Base-by-base conservation (phyloP, 2,329 filamentous ascomycete species). In the Davidsoniella australis region DNA sequence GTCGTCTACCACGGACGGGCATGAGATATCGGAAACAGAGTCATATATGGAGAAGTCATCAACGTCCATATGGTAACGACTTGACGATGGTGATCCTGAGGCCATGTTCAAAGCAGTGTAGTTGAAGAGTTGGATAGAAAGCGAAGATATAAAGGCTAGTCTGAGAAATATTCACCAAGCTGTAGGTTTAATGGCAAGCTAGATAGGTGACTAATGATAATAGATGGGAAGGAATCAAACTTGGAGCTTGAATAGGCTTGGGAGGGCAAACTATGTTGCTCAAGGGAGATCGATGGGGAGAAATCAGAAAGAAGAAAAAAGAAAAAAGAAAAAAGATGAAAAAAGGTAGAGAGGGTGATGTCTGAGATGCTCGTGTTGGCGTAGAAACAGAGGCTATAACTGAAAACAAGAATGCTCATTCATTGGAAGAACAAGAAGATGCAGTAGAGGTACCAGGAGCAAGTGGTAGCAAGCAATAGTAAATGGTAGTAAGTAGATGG, bases 21-120 rank as follows among this genome's bases (percentile, higher is more conserved):
- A 36, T 26, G 46, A 48, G 45, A 40, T 17, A 17, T 44, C 29
- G 44, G 24, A 36, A 24, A 5, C 33, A 23, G 39, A 44, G 45
- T 45, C 45, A 16, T 37, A 51, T n/a, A 40, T 23, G 26, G 49
- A 40, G 18, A 64, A 47, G 64, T n/a, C 41, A 8, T 40, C 41
- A 6, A 64, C 46, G 64, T 48, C 41, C 33, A 23, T 36, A 40
- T 48, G 24, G 23, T 26, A 45, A 20, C 14, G 42, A 7, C 18
- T 37, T 14, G 41, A 33, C 4, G 26, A 24, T 37, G 37, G 26
- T 45, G 41, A 39, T 24, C 41, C 41, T 10, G 39, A 38, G 26
- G 49, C 17, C 23, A 12, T 40, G 36, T 42, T 12, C 16, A 14
- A 17, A 18, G 24, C 6, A 38, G 40, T 29, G 16, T 20, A 36